Percentiles rank a stretch among this genome's conserved stretches.
Conservation (phyloP, 1,284 basidiomycete genomes). For the Leccinum griseonigrum region DNA sequence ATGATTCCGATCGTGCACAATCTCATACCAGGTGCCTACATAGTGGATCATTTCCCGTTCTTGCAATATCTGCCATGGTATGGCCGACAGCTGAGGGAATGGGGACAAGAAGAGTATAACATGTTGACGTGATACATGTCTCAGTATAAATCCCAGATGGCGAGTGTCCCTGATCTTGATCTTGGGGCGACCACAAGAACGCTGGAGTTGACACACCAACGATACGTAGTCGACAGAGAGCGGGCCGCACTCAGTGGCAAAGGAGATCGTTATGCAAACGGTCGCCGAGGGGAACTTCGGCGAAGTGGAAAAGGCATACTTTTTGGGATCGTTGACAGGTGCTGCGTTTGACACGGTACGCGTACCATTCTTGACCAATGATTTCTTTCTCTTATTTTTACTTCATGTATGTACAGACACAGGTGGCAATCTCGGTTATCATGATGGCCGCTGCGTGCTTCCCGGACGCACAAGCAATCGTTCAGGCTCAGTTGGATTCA, state of each 20-base stretch:
- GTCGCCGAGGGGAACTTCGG: conserved; percentile 44
- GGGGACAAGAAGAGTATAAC: conserved; percentile 52
- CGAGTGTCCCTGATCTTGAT: conserved; percentile 1
- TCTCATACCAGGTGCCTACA: conserved; percentile 54
- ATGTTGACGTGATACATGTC: conserved; percentile 20
- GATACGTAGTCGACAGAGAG: conserved; percentile 10
- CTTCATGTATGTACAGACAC: conserved; percentile 36
- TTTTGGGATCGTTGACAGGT: conserved; percentile 63
- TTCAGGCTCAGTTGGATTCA: conserved; percentile 59
- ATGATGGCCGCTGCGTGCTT: conserved; percentile 65
- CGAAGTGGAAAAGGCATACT: conserved; percentile 55
- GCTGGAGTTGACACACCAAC: background rate
- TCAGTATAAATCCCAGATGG: conserved; percentile 17
- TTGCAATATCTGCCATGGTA: conserved; percentile 59
- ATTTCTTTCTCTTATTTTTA: background rate
- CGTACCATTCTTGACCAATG: background rate
- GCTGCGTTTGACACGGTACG: conserved; percentile 58
- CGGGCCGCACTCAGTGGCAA: conserved; percentile 37
- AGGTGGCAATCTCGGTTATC: conserved; percentile 56
- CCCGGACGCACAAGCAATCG: conserved; percentile 51
- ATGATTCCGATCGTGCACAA: conserved; percentile 40
- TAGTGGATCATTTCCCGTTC: conserved; percentile 57
- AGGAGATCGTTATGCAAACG: conserved; percentile 53
- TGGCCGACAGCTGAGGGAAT: conserved; percentile 49
- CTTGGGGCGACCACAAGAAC: background rate